Evolutionary conservation across 306 rosid species (phyloP).

Genomic region (Lithocarpus polystachyus): DNA sequence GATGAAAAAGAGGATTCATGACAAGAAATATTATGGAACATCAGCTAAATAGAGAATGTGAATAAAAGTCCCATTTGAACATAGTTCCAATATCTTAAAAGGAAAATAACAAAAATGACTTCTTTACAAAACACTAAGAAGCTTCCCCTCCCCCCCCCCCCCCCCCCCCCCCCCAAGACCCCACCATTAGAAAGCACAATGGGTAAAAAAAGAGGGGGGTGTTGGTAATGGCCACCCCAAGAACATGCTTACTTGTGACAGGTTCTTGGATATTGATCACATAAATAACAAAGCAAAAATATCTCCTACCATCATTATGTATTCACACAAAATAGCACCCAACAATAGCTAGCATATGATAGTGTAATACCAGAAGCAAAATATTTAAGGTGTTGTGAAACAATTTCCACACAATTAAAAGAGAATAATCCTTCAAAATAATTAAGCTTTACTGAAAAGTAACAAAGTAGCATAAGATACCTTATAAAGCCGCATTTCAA

Average conservation of each 20-base stretch:
- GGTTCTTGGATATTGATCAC: neutral
- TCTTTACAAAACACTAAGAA: too few relatives aligned
- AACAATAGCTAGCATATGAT: neutral
- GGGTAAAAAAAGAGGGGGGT: too few relatives aligned
- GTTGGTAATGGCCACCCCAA: too few relatives aligned
- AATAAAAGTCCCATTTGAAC: neutral
- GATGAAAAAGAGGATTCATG: neutral
- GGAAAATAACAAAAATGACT: neutral
- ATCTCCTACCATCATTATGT: neutral
- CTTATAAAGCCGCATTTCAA: conserved; percentile 75
- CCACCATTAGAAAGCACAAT: too few relatives aligned
- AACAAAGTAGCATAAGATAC: conserved; percentile 36
- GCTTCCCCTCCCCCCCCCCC: too few relatives aligned
- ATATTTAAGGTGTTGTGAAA: neutral
- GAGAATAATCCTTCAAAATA: conserved; percentile 14
- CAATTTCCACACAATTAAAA: neutral
- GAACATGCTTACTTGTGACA: too few relatives aligned
- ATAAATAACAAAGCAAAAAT: neutral
- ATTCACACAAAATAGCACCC: neutral
- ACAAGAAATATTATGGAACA: neutral
- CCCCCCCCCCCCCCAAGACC: too few relatives aligned
- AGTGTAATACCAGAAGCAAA: neutral
- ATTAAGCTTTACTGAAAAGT: neutral
- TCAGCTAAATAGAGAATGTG: neutral
- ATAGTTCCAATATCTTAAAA: neutral